A percentile compares a stretch with the other conserved stretches of the same genome.
These are phyloP conservation scores for Neocatenulostroma microsporum DNA, from an alignment of 2,329 filamentous ascomycete genomes.

Conservation along the genomic window DNA sequence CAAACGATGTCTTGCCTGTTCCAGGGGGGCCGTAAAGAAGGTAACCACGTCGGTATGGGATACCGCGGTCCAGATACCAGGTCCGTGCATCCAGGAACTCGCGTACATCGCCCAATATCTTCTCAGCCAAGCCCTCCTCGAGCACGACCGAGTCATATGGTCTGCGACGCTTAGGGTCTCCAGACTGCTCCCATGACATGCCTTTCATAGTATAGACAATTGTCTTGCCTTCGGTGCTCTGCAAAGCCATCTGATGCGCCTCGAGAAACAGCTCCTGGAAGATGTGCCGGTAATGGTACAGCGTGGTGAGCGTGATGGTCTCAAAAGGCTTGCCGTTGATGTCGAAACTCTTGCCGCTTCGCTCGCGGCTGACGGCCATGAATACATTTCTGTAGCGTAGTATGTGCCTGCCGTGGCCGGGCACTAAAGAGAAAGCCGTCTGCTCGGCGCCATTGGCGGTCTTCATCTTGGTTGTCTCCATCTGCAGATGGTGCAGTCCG, in stretches of 20 bases:
- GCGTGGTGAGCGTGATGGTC: slow-evolving; percentile 81
- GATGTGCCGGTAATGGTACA: slow-evolving; percentile 80
- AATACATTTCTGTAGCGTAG: slow-evolving; percentile 81
- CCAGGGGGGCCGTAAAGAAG: slow-evolving; percentile 83
- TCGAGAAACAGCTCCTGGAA: slow-evolving; percentile 87
- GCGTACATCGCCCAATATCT: slow-evolving; percentile 68
- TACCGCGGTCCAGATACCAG: slow-evolving; percentile 93
- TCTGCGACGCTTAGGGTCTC: slow-evolving; percentile 75
- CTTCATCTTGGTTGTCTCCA: slow-evolving; percentile 56
- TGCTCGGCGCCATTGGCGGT: slow-evolving; percentile 60
- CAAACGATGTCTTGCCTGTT: slow-evolving; percentile 91
- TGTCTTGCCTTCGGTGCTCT: slow-evolving; percentile 84
- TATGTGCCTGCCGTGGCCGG: slow-evolving; percentile 82
- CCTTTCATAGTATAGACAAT: slow-evolving; percentile 80
- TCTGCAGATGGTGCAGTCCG: slow-evolving; percentile 56
- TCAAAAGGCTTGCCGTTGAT: slow-evolving; percentile 87
- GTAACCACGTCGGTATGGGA: slow-evolving; percentile 85
- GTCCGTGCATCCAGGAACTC: slow-evolving; percentile 71
- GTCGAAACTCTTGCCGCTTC: slow-evolving; percentile 69
- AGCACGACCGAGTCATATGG: slow-evolving; percentile 82
- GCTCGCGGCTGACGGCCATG: slow-evolving; percentile 77
- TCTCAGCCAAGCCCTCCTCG: slow-evolving; percentile 73
- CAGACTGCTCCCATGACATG: slow-evolving; percentile 77
- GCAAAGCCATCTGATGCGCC: slow-evolving; percentile 70
- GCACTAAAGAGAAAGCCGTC: slow-evolving; percentile 80